These are phyloP conservation scores for Hirschioporus abietinus DNA, from an alignment of 768 basidiomycete genomes.

Conservation along the genomic window DNA sequence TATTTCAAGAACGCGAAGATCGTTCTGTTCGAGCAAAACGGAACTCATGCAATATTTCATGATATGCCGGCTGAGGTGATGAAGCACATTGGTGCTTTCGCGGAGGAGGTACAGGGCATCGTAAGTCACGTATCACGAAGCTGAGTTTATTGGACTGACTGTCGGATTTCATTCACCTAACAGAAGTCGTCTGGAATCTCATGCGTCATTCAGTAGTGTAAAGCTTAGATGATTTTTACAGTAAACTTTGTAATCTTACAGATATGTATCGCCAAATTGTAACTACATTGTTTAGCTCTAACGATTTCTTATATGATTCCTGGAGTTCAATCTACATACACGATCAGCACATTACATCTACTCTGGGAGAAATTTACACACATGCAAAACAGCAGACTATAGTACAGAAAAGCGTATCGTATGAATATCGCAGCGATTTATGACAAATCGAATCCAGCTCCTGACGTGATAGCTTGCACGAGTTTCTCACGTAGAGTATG, in stretches of 20 bases:
- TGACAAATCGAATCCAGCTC: constrained; percentile 91
- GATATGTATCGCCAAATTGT: not conserved
- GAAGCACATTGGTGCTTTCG: not conserved
- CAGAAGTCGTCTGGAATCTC: not conserved
- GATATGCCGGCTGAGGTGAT: not conserved
- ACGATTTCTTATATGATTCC: not conserved
- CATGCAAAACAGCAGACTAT: not conserved
- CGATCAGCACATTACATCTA: not conserved
- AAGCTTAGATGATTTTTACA: too few relatives aligned
- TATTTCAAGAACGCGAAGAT: not conserved
- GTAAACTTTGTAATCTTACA: too few relatives aligned
- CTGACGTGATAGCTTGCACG: constrained; percentile 79
- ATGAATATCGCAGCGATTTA: constrained; percentile 23
- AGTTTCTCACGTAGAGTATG: constrained; percentile 66
- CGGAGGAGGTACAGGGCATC: not conserved
- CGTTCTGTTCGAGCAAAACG: not conserved
- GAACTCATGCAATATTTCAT: not conserved
- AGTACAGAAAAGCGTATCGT: too few relatives aligned
- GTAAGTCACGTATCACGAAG: not conserved
- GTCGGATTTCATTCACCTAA: not conserved
- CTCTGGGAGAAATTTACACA: not conserved
- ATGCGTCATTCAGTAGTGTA: not conserved
- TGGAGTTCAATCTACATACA: not conserved
- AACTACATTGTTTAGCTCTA: not conserved
- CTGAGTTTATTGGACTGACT: not conserved